Evolutionary conservation across 148 eudicot species (phyloP), one percentile per base, ranked within the genome.

Genomic region (Dianthus caryophyllus): DNA sequence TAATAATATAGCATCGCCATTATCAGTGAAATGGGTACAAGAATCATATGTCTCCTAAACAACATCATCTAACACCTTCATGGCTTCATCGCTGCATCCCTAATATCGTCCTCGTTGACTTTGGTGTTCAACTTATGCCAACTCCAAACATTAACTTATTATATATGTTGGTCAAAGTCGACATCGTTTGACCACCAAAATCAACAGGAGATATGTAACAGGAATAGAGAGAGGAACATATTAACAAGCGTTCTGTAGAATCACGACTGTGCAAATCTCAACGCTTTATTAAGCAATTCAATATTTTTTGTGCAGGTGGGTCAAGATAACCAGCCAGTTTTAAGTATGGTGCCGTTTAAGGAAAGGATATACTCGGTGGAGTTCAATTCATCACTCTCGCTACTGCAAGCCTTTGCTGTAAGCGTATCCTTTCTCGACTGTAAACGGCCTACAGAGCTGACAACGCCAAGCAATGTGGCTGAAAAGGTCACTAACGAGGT

Each of bases 391-490:
- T 79, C 93, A 2, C 70, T 91, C 66, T 68, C 91, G 13, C 77
- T 81, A 46, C 77, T 91, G 15, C 96, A 85, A 81, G 90, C 97
- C 56, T 91, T 91, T 78, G 84, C 97, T 31, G 67, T 84, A 12
- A 84, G 82, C 52, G 68, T 88, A 71, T 81, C 97, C 33, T 72
- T 78, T 38, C 60, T 86, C 47, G 87, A 85, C 62, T 73, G 86
- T 64, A 73, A 65, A 71, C 77, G 80, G 69, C 80, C 88, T 27
- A 70, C 78, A 17, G 85, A 75, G 51, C 74, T 81, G 65, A 67
- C 71, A 8, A 82, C 72, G 43, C 69, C 71, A 7, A 73, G 71
- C 68, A 71, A 44, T 26, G 49, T 50, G 13, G 24, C 67, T 66
- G 85, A 71, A 60, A 78, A 75, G 51, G 75, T 58, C 48, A 18